Conservation (phyloP, 2,329 filamentous ascomycete species). For the Macrophomina tecta region DNA sequence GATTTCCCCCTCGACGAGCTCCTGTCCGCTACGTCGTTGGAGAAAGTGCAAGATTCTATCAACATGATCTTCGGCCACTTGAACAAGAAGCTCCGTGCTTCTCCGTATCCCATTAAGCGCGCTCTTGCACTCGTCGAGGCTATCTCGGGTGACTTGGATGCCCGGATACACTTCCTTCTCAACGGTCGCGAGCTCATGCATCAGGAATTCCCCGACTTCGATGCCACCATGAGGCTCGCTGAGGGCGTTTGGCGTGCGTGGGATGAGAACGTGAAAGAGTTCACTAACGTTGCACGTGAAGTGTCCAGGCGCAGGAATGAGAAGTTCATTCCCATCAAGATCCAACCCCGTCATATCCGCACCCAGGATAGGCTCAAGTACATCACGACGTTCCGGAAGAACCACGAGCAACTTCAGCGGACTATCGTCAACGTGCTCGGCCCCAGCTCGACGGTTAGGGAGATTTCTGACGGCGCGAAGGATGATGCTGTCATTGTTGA, state of each 20-base stretch:
- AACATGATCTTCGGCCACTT: slow-evolving; percentile 90
- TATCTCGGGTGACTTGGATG: slow-evolving; percentile 91
- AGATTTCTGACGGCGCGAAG: slow-evolving; percentile 38
- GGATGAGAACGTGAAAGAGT: slow-evolving; percentile 97
- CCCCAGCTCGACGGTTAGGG: slow-evolving; percentile 53
- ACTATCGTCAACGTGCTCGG: slow-evolving; percentile 98
- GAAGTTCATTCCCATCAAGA: slow-evolving; percentile 98
- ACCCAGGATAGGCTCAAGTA: slow-evolving; percentile 92
- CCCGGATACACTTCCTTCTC: slow-evolving; percentile 82
- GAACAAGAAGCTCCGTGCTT: slow-evolving; percentile 97
- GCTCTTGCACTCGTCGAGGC: slow-evolving; percentile 94
- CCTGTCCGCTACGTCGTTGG: slow-evolving; percentile 85
- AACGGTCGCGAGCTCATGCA: slow-evolving; percentile 89
- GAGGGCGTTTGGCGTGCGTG: slow-evolving; percentile 88
- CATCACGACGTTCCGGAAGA: slow-evolving; percentile 91
- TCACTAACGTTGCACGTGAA: slow-evolving; percentile 95
- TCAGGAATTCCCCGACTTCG: slow-evolving; percentile 89
- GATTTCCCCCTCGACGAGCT: slow-evolving; percentile 97
- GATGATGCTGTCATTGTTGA: slow-evolving; percentile 72
- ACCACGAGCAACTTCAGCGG: slow-evolving; percentile 95
- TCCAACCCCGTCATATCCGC: slow-evolving; percentile 83
- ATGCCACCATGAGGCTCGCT: slow-evolving; percentile 79
- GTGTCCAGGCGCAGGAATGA: slow-evolving; percentile 92
- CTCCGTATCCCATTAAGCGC: slow-evolving; percentile 90
- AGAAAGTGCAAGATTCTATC: slow-evolving; percentile 88